These are phyloP conservation scores for Globisporangium parvum DNA, from an alignment of 352 stramenopile genomes.

Conservation along the genomic window DNA sequence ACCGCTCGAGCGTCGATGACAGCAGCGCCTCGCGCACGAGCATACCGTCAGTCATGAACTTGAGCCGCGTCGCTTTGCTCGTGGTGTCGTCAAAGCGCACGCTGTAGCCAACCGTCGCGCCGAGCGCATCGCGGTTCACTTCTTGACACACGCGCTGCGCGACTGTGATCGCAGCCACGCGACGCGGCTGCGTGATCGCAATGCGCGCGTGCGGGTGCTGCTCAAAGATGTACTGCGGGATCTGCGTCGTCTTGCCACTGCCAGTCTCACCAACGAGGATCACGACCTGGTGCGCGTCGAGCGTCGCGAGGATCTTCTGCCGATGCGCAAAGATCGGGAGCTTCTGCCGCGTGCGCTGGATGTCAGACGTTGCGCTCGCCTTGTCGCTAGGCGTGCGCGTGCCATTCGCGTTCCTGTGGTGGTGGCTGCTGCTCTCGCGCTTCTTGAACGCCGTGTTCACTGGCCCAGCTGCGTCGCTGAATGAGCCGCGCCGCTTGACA, in stretches of 20 bases:
- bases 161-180: constrained; percentile 79
- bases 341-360: constrained; percentile 51
- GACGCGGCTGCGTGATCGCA: constrained; percentile 77
- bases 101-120: constrained; percentile 86
- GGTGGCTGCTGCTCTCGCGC: not conserved
- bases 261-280: constrained; percentile 89
- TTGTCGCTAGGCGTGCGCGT: constrained; percentile 6
- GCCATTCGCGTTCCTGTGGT: constrained; percentile 3
- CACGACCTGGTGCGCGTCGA: constrained; percentile 65
- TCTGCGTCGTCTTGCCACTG: constrained; percentile 90
- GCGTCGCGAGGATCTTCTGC: constrained; percentile 52
- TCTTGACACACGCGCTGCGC: constrained; percentile 78
- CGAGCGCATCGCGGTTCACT: constrained; percentile 35
- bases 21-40: constrained; percentile 88
- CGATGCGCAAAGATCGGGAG: constrained; percentile 77
- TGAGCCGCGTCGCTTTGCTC: constrained; percentile 84
- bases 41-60: constrained; percentile 92
- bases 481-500: constrained; percentile 8
- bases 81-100: constrained; percentile 94
- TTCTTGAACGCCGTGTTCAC: constrained; percentile 18
- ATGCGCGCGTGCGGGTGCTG: constrained; percentile 41
- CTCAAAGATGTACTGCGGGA: constrained; percentile 85
- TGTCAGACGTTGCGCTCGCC: constrained; percentile 20
- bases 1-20: constrained; percentile 60
- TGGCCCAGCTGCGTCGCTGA: not conserved